phyloP scores from a whole-genome alignment of 495 filamentous ascomycete species.

The Pseudevernia furfuracea region DNA sequence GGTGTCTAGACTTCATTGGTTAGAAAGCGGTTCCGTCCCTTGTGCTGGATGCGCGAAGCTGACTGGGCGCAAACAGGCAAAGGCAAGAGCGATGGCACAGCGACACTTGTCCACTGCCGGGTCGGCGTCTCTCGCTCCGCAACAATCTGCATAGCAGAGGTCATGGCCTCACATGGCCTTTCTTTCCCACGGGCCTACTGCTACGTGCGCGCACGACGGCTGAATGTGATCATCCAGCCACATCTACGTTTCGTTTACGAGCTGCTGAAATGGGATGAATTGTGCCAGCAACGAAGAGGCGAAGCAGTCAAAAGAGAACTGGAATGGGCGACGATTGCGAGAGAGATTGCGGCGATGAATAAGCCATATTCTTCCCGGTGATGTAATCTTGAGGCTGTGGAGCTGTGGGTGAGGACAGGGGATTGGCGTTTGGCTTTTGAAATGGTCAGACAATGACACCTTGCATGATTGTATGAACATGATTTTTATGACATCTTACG shows the following conservation, averaged over 20 bases:
- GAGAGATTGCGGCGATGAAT: constrained; percentile 93
- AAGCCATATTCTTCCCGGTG: constrained; percentile 63
- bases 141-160: constrained; percentile 96
- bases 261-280: constrained; percentile 92
- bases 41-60: not conserved
- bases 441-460: not conserved
- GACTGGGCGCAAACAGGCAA: constrained; percentile 45
- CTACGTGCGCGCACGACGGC: constrained; percentile 82
- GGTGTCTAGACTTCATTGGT: constrained; percentile 91
- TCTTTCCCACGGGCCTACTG: constrained; percentile 94
- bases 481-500: constrained; percentile 11
- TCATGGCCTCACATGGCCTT: constrained; percentile 71
- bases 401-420: not conserved
- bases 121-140: constrained; percentile 92
- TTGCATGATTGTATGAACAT: constrained; percentile 19
- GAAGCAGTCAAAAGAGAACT: constrained; percentile 59
- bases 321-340: constrained; percentile 81
- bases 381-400: constrained; percentile 29
- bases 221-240: constrained; percentile 70
- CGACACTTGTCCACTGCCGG: constrained; percentile 94
- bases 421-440: not conserved
- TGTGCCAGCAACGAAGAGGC: constrained; percentile 39
- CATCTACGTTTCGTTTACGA: constrained; percentile 62
- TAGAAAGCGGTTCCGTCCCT: constrained; percentile 30
- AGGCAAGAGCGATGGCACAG: constrained; percentile 63